Percentiles rank a stretch among this genome's conserved stretches.
phyloP scores from a whole-genome alignment of 495 filamentous ascomycete species.

The Neurospora sp. region DNA sequence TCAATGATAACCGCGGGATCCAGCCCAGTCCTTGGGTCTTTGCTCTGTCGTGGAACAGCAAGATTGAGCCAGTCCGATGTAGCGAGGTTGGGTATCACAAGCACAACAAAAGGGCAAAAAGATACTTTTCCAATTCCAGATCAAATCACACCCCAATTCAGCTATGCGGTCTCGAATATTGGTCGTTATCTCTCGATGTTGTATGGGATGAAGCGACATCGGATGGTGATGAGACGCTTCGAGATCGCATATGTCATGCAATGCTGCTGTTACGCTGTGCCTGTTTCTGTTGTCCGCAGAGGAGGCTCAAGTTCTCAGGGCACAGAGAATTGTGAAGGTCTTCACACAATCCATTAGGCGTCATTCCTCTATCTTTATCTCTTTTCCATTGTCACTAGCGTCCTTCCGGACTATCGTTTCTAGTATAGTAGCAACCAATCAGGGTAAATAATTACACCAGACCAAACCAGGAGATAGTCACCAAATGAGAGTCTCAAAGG shows the following conservation, averaged over 20 bases:
- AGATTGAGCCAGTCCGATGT: background rate
- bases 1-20: background rate
- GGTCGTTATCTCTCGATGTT: background rate
- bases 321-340: background rate
- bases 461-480: too few relatives aligned
- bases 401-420: too few relatives aligned
- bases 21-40: background rate
- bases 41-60: background rate
- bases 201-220: background rate
- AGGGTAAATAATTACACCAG: too few relatives aligned
- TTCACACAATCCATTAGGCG: background rate
- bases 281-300: background rate
- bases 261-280: background rate
- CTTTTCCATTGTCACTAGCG: too few relatives aligned
- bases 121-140: background rate
- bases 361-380: too few relatives aligned
- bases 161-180: background rate
- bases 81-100: background rate
- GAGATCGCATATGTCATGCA: background rate
- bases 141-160: background rate
- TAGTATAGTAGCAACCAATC: too few relatives aligned
- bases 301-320: background rate
- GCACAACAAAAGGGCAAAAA: background rate
- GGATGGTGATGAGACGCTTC: background rate
- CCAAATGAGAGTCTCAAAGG: too few relatives aligned